A percentile compares a stretch with the other conserved stretches of the same genome.
phyloP scores from a whole-genome alignment of 192 early-diverging fungal genomes.

The Gonapodya sp. region DNA sequence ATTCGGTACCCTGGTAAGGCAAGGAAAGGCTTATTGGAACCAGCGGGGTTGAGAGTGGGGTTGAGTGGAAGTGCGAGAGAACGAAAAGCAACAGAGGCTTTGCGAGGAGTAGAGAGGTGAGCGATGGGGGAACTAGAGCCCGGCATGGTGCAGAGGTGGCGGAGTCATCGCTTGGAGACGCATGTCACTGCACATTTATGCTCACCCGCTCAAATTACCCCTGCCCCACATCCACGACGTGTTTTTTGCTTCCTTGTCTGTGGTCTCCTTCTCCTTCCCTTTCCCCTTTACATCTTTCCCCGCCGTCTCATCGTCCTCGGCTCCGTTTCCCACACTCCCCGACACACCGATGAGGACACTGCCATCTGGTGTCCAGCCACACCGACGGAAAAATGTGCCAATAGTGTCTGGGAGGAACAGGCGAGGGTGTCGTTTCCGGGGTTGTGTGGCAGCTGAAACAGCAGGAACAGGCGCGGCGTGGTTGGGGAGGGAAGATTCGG shows the following conservation, averaged over 20 bases:
- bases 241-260: not conserved
- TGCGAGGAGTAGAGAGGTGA: not conserved
- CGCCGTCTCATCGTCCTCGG: not conserved
- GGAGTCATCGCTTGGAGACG: slow-evolving; percentile 23
- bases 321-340: not conserved
- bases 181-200: slow-evolving; percentile 21
- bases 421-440: not conserved
- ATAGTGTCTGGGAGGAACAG: not conserved
- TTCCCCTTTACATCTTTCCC: not conserved
- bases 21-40: slow-evolving; percentile 6
- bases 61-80: slow-evolving; percentile 20
- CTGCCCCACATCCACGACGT: slow-evolving; percentile 12
- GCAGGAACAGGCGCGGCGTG: not conserved
- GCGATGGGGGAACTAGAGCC: slow-evolving; percentile 1
- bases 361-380: not conserved
- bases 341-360: not conserved
- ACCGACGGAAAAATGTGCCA: not conserved
- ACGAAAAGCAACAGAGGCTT: slow-evolving; percentile 1
- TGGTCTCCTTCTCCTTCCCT: not conserved
- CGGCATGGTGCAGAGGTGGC: slow-evolving; percentile 14
- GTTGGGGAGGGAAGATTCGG: not conserved
- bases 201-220: not conserved
- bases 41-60: not conserved
- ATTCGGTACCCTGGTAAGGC: slow-evolving; percentile 55
- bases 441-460: not conserved